These are phyloP conservation scores for Cystobasidium tubakii DNA, from an alignment of 768 basidiomycete species.

Conservation along the genomic window DNA sequence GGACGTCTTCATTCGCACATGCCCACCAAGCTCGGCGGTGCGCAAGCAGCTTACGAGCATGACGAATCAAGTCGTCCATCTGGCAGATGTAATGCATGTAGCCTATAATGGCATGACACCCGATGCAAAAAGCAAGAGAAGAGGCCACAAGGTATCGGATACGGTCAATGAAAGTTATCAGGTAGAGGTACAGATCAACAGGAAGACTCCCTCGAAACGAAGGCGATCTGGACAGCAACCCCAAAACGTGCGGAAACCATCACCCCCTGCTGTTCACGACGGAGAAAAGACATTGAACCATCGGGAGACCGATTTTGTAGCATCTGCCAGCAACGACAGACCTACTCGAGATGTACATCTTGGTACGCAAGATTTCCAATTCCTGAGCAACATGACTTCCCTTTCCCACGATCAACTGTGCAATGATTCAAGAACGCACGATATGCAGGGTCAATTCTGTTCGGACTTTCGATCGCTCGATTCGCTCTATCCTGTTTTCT, in stretches of 20 bases:
- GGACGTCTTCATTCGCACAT: constrained; percentile 33
- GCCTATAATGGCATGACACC: constrained; percentile 1
- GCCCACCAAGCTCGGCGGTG: constrained; percentile 11
- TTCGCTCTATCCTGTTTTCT: constrained; percentile 34
- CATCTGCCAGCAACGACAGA: background rate
- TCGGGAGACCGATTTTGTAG: background rate
- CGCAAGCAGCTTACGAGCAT: constrained; percentile 22
- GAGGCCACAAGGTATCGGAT: background rate
- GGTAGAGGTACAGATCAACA: constrained; percentile 29
- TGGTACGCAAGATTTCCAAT: constrained; percentile 1
- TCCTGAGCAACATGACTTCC: constrained; percentile 18
- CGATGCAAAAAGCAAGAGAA: background rate
- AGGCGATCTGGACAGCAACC: background rate
- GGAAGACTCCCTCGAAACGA: background rate
- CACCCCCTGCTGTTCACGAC: background rate
- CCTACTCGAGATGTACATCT: constrained; percentile 22
- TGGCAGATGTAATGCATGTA: constrained; percentile 31
- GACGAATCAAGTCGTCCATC: constrained; percentile 35
- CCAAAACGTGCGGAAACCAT: background rate
- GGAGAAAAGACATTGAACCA: background rate
- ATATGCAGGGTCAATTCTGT: constrained; percentile 35
- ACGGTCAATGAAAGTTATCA: constrained; percentile 17
- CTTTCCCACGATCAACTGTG: constrained; percentile 32
- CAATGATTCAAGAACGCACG: constrained; percentile 16
- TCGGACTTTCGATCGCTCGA: constrained; percentile 30